Evolutionary conservation across 345 rosid species (phyloP).

Genomic region (Iberis pinnata): DNA sequence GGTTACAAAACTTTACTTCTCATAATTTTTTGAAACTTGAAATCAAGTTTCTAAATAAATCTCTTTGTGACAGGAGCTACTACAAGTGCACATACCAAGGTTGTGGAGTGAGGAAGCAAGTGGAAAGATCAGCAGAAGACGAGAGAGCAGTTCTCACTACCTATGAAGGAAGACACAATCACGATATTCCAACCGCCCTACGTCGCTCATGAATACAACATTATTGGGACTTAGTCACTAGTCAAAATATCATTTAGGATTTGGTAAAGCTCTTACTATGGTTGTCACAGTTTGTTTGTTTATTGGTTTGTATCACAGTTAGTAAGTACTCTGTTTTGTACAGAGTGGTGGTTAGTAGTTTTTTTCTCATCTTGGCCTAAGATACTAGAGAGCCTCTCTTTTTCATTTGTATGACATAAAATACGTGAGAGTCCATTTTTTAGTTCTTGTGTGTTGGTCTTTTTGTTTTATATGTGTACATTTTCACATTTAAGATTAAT

Average conservation of each 20-base stretch:
- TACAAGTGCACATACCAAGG: constrained; percentile 81
- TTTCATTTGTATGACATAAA: too few species aligned
- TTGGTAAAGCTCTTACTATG: constrained; percentile 20
- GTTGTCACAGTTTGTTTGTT: constrained; percentile 22
- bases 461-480: constrained; percentile 14
- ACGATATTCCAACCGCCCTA: constrained; percentile 52
- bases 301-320: constrained; percentile 29
- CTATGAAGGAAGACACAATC: constrained; percentile 98
- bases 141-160: constrained; percentile 89
- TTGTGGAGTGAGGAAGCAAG: constrained; percentile 92
- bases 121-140: constrained; percentile 88
- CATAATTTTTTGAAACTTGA: not conserved
- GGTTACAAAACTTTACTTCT: constrained; percentile 33
- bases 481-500: constrained; percentile 14
- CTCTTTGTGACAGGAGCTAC: constrained; percentile 58
- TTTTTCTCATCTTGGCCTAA: constrained; percentile 13
- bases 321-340: constrained; percentile 21
- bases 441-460: constrained; percentile 16
- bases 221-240: constrained; percentile 39
- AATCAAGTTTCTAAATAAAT: too few species aligned
- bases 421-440: constrained; percentile 14
- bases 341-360: constrained; percentile 19
- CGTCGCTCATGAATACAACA: constrained; percentile 57
- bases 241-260: constrained; percentile 26
- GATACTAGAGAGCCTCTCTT: not conserved